Evolutionary conservation across 2,329 filamentous ascomycete species (phyloP).

Genomic region (Fusarium heterosporum): DNA sequence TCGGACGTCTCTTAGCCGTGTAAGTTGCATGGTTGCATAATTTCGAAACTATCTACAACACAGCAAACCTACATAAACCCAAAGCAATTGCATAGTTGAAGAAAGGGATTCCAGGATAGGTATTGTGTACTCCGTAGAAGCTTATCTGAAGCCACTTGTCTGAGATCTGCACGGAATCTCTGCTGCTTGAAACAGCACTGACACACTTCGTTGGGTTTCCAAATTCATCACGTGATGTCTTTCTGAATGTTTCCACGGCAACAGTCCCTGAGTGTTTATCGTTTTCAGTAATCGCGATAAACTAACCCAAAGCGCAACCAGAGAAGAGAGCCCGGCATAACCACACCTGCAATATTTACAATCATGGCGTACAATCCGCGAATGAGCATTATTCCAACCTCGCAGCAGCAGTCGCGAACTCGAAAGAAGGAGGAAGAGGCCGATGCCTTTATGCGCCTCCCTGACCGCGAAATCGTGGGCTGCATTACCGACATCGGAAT

Average conservation of each 20-base stretch:
- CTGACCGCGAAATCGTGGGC: conserved; percentile 86
- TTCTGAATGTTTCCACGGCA: conserved; percentile 43
- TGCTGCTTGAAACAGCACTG: conserved; percentile 12
- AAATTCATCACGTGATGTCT: conserved; percentile 35
- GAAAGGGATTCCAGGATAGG: neutral
- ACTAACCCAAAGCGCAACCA: conserved; percentile 11
- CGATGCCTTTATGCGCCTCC: conserved; percentile 70
- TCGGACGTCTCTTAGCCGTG: neutral
- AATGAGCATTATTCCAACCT: conserved; percentile 69
- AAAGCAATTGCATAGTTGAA: neutral
- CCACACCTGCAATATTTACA: conserved; percentile 7
- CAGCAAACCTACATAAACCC: neutral
- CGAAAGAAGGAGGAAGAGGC: conserved; percentile 71
- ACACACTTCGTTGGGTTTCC: conserved; percentile 1
- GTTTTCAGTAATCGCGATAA: conserved; percentile 24
- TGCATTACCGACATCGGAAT: conserved; percentile 98
- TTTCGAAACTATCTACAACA: neutral
- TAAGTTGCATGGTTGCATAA: neutral
- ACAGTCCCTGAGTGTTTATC: conserved; percentile 42
- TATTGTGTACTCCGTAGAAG: neutral
- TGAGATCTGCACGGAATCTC: neutral
- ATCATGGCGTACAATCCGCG: conserved; percentile 69
- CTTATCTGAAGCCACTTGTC: conserved; percentile 29
- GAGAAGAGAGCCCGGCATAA: conserved; percentile 8
- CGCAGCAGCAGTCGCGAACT: conserved; percentile 63